Evolutionary conservation across 2,329 filamentous ascomycete species (phyloP), one percentile per base, ranked within the genome.

Genomic region (Tolypocladium guangdongense): DNA sequence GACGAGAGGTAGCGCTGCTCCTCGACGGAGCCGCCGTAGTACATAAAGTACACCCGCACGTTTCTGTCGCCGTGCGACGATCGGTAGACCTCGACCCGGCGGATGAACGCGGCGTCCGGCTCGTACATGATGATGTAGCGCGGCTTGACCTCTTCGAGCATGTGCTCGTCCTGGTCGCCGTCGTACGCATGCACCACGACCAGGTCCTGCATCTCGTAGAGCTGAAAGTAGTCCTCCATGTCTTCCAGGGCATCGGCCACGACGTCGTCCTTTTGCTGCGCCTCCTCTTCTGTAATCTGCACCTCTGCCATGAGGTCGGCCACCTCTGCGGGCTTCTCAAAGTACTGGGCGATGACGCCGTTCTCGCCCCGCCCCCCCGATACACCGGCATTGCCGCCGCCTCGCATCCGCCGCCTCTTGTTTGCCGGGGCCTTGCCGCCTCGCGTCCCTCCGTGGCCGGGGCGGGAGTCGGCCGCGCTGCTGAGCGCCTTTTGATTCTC

Each of bases 71-170:
- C 87, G 70, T 99, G 93, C 11, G 91, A 96, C 51, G 90, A 96
- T 39, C 93, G 84, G 70, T 97, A 99, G 2, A 97, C 91, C 67
- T 99, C 93, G 22, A 99, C 87, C 38, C 92, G 80, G 16, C 93
- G 84, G 63, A 97, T 96, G 68, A 99, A 99, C 3, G 92, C 85
- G 3, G 92, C 84, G 59, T 97, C 90, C 1, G 93, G 92, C 66
- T 97, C 93, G 69, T 96, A 99, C 93, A 99, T 97, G 72, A 99
- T 87, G 55, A 99, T 90, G 68, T 96, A 96, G 56, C 88, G 84
- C 36, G 93, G 93, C 64, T 88, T 90, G 54, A 93, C 78, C 70
- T 99, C 93, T 67, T 99, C 92, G 1, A 99, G 79, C n/a, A 97
- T 80, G 66, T 95, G 89, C 66, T 97, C 93, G 67, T 99, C 93